A percentile compares a stretch with the other conserved stretches of the same genome.
Conservation (phyloP, 257 asterid genomes). For the Salvia splendens region DNA sequence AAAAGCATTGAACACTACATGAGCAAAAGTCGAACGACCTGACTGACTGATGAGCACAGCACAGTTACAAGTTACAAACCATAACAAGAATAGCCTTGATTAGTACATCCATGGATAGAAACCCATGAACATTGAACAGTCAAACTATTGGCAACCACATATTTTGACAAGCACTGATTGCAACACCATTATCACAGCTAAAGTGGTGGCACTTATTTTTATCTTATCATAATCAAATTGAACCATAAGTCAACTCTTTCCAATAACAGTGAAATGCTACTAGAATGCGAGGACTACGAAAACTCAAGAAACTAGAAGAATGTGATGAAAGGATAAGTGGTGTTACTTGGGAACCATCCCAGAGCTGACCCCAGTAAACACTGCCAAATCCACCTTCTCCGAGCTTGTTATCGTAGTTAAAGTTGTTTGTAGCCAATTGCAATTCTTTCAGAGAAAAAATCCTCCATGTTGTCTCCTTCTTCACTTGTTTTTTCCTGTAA, state of each 20-base stretch:
- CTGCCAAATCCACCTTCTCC: conserved; percentile 99
- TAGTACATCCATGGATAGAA: neutral
- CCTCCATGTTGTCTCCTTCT: conserved; percentile 77
- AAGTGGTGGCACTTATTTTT: neutral
- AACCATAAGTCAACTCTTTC: neutral
- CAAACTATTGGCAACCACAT: neutral
- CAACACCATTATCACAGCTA: no score
- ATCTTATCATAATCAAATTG: neutral
- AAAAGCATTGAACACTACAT: neutral
- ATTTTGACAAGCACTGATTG: conserved; percentile 3
- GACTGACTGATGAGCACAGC: conserved; percentile 1
- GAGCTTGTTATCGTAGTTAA: conserved; percentile 96
- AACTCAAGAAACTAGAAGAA: conserved; percentile 10
- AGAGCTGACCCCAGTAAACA: conserved; percentile 98
- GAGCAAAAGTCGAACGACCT: neutral
- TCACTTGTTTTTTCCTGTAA: conserved; percentile 56
- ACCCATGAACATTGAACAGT: neutral
- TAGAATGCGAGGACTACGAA: neutral
- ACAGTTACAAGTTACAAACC: neutral
- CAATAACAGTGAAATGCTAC: neutral
- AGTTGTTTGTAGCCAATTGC: conserved; percentile 91
- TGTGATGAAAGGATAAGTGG: conserved; percentile 8
- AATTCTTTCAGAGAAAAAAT: conserved; percentile 87
- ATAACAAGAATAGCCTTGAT: conserved; percentile 12
- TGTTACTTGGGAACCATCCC: conserved; percentile 98